These are phyloP conservation scores for Nicotiana attenuata DNA, from an alignment of 257 asterid species.

Conservation along the genomic window DNA sequence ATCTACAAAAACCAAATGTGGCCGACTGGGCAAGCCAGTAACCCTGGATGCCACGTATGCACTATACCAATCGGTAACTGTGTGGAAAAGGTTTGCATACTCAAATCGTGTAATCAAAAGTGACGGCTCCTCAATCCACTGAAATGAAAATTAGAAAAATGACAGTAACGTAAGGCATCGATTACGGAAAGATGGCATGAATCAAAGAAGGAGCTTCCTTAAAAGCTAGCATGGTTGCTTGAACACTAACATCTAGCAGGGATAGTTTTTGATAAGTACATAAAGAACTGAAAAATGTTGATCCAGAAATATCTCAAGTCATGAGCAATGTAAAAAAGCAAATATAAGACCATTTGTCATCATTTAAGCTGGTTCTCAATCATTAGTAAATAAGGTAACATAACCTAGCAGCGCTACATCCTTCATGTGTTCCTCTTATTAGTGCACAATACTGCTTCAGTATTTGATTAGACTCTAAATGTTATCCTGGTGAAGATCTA, in stretches of 20 bases:
- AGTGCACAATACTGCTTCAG: not conserved
- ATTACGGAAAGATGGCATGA: not conserved
- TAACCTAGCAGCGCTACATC: not conserved
- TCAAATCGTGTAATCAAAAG: conserved; percentile 85
- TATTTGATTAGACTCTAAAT: not conserved
- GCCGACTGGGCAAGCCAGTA: conserved; percentile 85
- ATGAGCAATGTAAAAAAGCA: not conserved
- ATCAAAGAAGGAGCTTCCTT: not conserved
- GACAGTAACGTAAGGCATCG: conserved; percentile 10
- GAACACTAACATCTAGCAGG: not conserved
- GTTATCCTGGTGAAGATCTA: not conserved
- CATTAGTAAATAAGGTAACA: not conserved
- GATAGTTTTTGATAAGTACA: not conserved
- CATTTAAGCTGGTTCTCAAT: not conserved
- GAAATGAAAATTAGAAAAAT: conserved; percentile 23
- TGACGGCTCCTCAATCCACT: conserved; percentile 98
- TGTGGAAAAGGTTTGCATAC: conserved; percentile 94
- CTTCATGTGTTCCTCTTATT: not conserved
- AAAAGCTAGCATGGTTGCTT: not conserved
- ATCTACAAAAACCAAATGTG: conserved; percentile 82
- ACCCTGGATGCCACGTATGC: conserved; percentile 89
- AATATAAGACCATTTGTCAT: not conserved
- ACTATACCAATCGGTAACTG: conserved; percentile 96
- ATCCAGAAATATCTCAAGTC: not conserved
- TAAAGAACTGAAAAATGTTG: not conserved